These are phyloP conservation scores for Candida nanaspora DNA, from an alignment of 805 yeast species.

Conservation along the genomic window DNA sequence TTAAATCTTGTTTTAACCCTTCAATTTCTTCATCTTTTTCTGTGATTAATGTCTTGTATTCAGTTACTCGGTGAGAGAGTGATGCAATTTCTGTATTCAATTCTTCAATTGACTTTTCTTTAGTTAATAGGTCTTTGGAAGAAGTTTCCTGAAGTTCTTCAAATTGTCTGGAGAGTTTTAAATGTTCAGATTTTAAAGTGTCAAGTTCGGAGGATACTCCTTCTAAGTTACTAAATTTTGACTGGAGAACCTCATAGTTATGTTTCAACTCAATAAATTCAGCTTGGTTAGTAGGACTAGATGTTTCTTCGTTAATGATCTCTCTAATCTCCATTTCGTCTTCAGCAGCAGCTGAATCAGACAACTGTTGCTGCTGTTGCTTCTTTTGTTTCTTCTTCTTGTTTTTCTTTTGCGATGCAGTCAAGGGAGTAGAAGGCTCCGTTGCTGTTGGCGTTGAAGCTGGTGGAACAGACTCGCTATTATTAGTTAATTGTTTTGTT, in stretches of 20 bases:
- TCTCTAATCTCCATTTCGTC: constrained; percentile 2
- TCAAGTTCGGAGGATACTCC: constrained; percentile 4
- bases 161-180: constrained; percentile 4
- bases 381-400: constrained; percentile 13
- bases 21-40: constrained; percentile 57
- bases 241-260: constrained; percentile 11
- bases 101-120: not conserved
- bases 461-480: not conserved
- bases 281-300: not conserved
- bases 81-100: constrained; percentile 4
- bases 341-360: constrained; percentile 9
- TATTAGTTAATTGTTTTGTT: constrained; percentile 11
- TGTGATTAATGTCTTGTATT: constrained; percentile 25
- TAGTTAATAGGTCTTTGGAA: constrained; percentile 1
- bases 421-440: not conserved
- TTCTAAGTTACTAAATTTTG: constrained; percentile 8
- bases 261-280: constrained; percentile 18
- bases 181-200: not conserved
- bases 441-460: not conserved
- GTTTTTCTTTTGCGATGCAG: constrained; percentile 5
- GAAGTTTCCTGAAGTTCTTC: not conserved
- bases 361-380: constrained; percentile 3
- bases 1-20: constrained; percentile 65
- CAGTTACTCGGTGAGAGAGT: constrained; percentile 5
- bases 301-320: not conserved